Base-by-base conservation (phyloP, 1,284 basidiomycete species). In the Ceratobasidium sp. region DNA sequence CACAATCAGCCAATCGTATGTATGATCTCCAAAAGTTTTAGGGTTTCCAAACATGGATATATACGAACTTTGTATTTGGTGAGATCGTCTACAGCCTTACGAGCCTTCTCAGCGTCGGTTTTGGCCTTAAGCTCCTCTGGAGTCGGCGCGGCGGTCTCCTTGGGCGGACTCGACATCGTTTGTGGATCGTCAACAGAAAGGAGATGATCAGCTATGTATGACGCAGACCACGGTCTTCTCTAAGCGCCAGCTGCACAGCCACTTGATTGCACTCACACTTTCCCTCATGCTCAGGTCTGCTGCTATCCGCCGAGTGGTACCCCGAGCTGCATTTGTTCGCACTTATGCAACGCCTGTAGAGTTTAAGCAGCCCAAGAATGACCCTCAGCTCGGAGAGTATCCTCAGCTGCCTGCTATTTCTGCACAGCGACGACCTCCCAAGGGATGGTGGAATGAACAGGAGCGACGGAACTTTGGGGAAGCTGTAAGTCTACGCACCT, bases 391-490 rank as follows among this genome's bases (percentile, higher is more conserved):
- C 18, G 88, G 87, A 80, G 94, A 91, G 81, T 96, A 97, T 83
- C 95, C 95, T 23, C 89, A 92, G 82, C 88, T 96, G 3, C 94
- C 94, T 53, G 88, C 89, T 84, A 87, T 92, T 68, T 93, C 92
- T 20, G 88, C 90, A 81, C 94, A 95, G 82, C 86, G 87, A 46
- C 89, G 93, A 49, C 87, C 91, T 53, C 88, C 95, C 0, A 88
- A 86, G 77, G 94, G 94, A 71, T 97, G 95, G 95, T 91, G 94
- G 86, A 95, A 97, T 85, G 83, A 85, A 61, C 92, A 95, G 84
- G 91, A 94, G 88, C 89, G 96, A 81, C 91, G 94, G 80, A 96
- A 97, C 86, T 94, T 92, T 86, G 94, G 93, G 69, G 95, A 97
- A 82, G 88, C 92, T 26, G 95, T 96, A 82, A 83, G 90, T 86